A percentile compares a stretch with the other conserved stretches of the same genome.
Conservation (phyloP, 140 eudicot species). For the Oenanthe javanica region DNA sequence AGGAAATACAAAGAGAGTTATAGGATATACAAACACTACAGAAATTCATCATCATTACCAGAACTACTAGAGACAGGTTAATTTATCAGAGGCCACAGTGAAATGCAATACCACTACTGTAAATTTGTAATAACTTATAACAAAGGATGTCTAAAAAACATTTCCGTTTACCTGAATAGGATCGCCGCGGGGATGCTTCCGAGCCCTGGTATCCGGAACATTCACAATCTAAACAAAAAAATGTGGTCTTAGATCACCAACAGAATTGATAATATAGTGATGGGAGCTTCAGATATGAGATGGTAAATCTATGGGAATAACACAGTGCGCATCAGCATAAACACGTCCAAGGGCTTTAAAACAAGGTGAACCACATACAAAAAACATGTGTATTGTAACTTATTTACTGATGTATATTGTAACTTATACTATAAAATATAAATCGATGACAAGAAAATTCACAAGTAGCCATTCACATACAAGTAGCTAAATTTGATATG, state of each 20-base stretch:
- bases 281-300: background rate
- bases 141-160: background rate
- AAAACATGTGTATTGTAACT: background rate
- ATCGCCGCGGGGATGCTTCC: conserved; percentile 90
- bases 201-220: conserved; percentile 82
- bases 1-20: background rate
- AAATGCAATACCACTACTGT: background rate
- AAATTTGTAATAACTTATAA: background rate
- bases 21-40: background rate
- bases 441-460: too few species aligned
- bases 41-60: background rate
- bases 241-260: background rate
- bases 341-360: background rate
- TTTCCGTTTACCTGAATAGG: conserved; percentile 48
- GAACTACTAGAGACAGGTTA: background rate
- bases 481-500: background rate
- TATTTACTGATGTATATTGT: background rate
- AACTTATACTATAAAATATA: too few species aligned
- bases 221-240: conserved; percentile 61
- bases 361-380: background rate
- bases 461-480: background rate
- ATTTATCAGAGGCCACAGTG: background rate
- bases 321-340: background rate
- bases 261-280: background rate
- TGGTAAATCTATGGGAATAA: background rate